A percentile compares a stretch with the other conserved stretches of the same genome.
phyloP scores from a whole-genome alignment of 2,329 filamentous ascomycete genomes.

The Claviceps purpurea region DNA sequence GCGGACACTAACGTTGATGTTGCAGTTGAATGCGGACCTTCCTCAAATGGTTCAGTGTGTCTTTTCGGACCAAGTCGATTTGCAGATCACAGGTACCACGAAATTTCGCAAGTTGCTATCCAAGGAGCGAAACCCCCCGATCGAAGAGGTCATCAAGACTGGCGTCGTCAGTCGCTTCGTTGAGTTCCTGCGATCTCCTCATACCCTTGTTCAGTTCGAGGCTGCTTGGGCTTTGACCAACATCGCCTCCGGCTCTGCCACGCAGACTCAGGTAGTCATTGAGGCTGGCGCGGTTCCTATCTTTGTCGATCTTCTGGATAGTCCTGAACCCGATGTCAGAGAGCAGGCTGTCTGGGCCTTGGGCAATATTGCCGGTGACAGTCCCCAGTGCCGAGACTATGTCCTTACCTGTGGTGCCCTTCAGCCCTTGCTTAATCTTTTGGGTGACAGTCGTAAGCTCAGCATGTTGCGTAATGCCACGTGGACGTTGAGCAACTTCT shows the following conservation, averaged over 20 bases:
- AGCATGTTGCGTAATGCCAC: conserved; percentile 99
- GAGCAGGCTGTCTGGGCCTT: conserved; percentile 98
- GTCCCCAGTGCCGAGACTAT: conserved; percentile 93
- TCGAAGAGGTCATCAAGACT: conserved; percentile 98
- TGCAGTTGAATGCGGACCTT: conserved; percentile 88
- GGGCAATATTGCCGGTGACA: conserved; percentile 97
- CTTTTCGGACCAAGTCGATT: conserved; percentile 97
- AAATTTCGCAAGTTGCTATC: conserved; percentile 97
- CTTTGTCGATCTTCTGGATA: conserved; percentile 90
- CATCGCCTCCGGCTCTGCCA: conserved; percentile 93
- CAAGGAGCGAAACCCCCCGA: conserved; percentile 97
- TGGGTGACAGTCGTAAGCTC: conserved; percentile 94
- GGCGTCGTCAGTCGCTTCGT: conserved; percentile 96
- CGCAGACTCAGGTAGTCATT: conserved; percentile 97
- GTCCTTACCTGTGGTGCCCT: conserved; percentile 85
- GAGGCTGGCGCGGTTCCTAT: conserved; percentile 96
- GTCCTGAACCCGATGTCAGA: conserved; percentile 92
- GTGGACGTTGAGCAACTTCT: conserved; percentile 99
- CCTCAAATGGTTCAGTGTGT: conserved; percentile 96
- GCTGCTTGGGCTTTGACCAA: conserved; percentile 98
- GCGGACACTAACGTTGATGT: conserved; percentile 8
- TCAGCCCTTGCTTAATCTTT: conserved; percentile 73
- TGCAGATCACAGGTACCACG: conserved; percentile 92
- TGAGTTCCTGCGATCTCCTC: conserved; percentile 92
- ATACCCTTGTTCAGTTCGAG: conserved; percentile 97